These are phyloP conservation scores for Termitomyces sp. DNA, from an alignment of 768 basidiomycete genomes.

Conservation along the genomic window DNA sequence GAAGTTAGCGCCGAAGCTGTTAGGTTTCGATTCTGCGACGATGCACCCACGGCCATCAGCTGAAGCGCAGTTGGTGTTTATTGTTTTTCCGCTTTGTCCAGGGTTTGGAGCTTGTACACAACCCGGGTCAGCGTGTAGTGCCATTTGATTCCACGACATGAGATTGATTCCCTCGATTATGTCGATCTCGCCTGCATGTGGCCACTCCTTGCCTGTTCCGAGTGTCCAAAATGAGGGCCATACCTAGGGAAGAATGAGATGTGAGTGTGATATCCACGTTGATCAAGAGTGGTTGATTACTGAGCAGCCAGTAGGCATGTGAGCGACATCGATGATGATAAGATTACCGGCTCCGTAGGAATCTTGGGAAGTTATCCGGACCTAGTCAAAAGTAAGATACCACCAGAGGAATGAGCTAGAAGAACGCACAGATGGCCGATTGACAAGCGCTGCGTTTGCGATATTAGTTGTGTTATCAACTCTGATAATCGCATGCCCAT, in stretches of 20 bases:
- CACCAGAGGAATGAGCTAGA: not conserved
- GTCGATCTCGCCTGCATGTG: constrained; percentile 43
- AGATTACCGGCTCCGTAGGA: constrained; percentile 40
- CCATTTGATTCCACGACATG: constrained; percentile 49
- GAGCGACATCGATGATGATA: constrained; percentile 41
- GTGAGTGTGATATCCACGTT: not conserved
- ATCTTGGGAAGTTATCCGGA: constrained; percentile 43
- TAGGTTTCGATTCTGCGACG: constrained; percentile 38
- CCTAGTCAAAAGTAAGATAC: constrained; percentile 21
- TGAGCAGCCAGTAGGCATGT: constrained; percentile 57
- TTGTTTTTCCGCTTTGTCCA: constrained; percentile 30
- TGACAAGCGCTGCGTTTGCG: constrained; percentile 33
- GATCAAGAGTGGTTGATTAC: constrained; percentile 26
- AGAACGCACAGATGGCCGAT: constrained; percentile 55
- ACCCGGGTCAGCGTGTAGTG: constrained; percentile 47
- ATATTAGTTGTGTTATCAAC: constrained; percentile 70
- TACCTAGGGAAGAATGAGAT: constrained; percentile 26
- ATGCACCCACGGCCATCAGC: constrained; percentile 38
- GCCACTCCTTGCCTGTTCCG: constrained; percentile 37
- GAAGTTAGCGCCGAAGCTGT: constrained; percentile 49
- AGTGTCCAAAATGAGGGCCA: constrained; percentile 50
- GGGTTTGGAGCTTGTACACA: constrained; percentile 31
- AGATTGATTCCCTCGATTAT: constrained; percentile 65
- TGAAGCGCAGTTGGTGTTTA: constrained; percentile 29
- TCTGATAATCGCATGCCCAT: constrained; percentile 62